A percentile compares a stretch with the other conserved stretches of the same genome.
Evolutionary conservation across 805 yeast genomes (phyloP).

Genomic region (Ogataea paraovalis): DNA sequence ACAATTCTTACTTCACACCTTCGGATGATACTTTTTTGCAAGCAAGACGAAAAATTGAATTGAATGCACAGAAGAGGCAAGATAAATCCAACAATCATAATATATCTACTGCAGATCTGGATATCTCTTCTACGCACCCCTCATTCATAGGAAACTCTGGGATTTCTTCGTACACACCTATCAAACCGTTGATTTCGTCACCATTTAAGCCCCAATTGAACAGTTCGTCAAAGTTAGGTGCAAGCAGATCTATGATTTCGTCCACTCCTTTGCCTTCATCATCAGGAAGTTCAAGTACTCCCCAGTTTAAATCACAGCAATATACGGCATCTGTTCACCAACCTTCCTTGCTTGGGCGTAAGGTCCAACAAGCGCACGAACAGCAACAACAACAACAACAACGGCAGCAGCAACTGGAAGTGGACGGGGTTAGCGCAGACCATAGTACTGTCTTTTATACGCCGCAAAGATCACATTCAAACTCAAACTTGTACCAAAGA

Average conservation of each 20-base stretch:
- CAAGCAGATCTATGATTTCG: slow-evolving; percentile 2
- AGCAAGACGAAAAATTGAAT: slow-evolving; percentile 16
- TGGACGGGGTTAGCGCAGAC: not conserved
- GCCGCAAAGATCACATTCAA: slow-evolving; percentile 1
- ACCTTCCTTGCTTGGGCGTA: not conserved
- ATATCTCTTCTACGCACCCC: slow-evolving; percentile 1
- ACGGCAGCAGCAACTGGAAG: no score
- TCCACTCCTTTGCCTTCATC: slow-evolving; percentile 4
- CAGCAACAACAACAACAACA: slow-evolving; percentile 4
- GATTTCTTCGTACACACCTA: slow-evolving; percentile 25
- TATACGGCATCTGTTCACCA: not conserved
- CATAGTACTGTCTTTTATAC: slow-evolving; percentile 1
- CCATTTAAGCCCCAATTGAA: slow-evolving; percentile 25
- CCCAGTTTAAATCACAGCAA: not conserved
- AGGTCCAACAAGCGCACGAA: slow-evolving; percentile 1
- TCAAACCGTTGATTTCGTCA: slow-evolving; percentile 31
- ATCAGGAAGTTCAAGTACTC: not conserved
- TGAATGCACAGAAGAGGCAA: slow-evolving; percentile 2
- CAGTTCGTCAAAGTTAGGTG: not conserved
- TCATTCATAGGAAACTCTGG: slow-evolving; percentile 9
- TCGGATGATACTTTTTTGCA: slow-evolving; percentile 27
- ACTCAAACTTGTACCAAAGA: slow-evolving; percentile 17
- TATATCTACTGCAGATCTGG: not conserved
- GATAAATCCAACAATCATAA: no score
- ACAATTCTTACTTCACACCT: slow-evolving; percentile 22